Evolutionary conservation across 306 rosid species (phyloP).

Genomic region (Malus domestica): ASM211411v1 NC_041793.1:28503001-28503500

Average conservation of each 20-base stretch:
- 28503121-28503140: too few species aligned
- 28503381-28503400: background rate
- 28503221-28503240: too few species aligned
- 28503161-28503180: too few species aligned
- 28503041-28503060: slow-evolving; percentile 36
- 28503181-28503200: too few species aligned
- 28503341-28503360: background rate
- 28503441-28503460: background rate
- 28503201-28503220: too few species aligned
- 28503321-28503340: background rate
- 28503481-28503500: background rate
- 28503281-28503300: background rate
- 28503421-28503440: too few species aligned
- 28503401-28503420: background rate
- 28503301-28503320: background rate
- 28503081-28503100: slow-evolving; percentile 13
- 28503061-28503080: slow-evolving; percentile 13
- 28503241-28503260: background rate
- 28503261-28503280: background rate
- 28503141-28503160: background rate
- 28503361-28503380: background rate
- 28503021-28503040: slow-evolving; percentile 37
- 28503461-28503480: background rate
- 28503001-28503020: slow-evolving; percentile 49
- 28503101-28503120: slow-evolving; percentile 23